Evolutionary conservation across 768 basidiomycete genomes (phyloP).

Genomic region (Gymnopilus dilepis): DNA sequence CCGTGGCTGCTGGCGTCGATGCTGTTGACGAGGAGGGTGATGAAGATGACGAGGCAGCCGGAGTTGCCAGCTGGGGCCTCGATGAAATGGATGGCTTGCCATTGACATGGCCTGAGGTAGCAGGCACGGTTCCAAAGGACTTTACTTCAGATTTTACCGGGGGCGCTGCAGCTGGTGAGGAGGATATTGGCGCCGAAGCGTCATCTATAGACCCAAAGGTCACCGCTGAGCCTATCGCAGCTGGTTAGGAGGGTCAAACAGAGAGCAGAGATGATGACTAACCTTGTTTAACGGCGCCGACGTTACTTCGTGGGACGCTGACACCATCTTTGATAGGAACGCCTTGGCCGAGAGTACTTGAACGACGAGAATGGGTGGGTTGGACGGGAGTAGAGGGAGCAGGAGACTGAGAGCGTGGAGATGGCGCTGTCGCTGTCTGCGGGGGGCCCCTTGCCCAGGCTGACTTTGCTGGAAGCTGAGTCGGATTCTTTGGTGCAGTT

Average conservation of each 20-base stretch:
- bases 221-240: conserved; percentile 61
- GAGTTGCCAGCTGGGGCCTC: conserved; percentile 37
- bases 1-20: conserved; percentile 38
- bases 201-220: conserved; percentile 94
- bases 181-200: conserved; percentile 75
- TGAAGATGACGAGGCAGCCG: conserved; percentile 39
- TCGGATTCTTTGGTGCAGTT: conserved; percentile 72
- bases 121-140: conserved; percentile 82
- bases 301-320: conserved; percentile 68
- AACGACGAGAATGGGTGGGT: conserved; percentile 75
- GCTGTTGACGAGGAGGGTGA: conserved; percentile 36
- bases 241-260: conserved; percentile 14
- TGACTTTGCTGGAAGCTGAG: conserved; percentile 79
- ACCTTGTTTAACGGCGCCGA: conserved; percentile 74
- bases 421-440: conserved; percentile 58
- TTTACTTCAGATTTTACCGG: conserved; percentile 75
- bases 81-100: conserved; percentile 61
- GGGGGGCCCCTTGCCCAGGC: conserved; percentile 94
- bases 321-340: conserved; percentile 83
- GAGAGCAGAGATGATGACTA: conserved; percentile 28
- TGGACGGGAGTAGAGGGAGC: conserved; percentile 59
- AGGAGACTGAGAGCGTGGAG: conserved; percentile 81
- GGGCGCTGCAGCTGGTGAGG: conserved; percentile 76
- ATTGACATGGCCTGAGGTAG: conserved; percentile 57
- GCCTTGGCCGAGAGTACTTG: conserved; percentile 74